Evolutionary conservation across 768 basidiomycete species (phyloP).

Genomic region (Phanerochaete carnosa): DNA sequence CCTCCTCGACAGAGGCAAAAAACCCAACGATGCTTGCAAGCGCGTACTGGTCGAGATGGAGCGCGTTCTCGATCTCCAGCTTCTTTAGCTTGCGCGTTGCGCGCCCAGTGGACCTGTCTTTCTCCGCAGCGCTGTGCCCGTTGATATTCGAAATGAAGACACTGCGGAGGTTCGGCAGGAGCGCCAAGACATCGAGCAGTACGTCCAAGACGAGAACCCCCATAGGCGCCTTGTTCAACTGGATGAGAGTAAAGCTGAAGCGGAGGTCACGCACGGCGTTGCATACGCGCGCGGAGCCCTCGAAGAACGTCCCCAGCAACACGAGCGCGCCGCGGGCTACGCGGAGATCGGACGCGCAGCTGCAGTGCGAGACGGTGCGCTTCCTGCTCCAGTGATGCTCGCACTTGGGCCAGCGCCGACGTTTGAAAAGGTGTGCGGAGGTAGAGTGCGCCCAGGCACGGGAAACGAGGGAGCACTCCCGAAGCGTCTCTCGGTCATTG

Average conservation of each 20-base stretch:
- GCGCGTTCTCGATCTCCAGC: neutral
- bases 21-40: neutral
- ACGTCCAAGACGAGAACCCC: neutral
- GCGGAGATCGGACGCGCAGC: neutral
- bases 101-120: neutral
- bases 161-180: neutral
- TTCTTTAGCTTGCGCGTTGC: neutral
- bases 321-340: neutral
- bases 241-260: neutral
- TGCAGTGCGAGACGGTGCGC: neutral
- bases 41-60: neutral
- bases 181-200: neutral
- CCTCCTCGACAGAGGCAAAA: neutral
- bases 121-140: neutral
- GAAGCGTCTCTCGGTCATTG: conserved; percentile 3
- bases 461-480: conserved; percentile 6
- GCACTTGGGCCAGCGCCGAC: neutral
- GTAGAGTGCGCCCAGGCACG: conserved; percentile 1
- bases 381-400: neutral
- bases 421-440: neutral
- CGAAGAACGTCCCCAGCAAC: neutral
- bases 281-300: neutral
- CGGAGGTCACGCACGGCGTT: neutral
- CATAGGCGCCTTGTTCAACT: neutral
- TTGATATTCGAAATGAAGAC: neutral